Evolutionary conservation across 2,329 filamentous ascomycete genomes (phyloP).

Genomic region (Dichotomopilus funicola): DNA sequence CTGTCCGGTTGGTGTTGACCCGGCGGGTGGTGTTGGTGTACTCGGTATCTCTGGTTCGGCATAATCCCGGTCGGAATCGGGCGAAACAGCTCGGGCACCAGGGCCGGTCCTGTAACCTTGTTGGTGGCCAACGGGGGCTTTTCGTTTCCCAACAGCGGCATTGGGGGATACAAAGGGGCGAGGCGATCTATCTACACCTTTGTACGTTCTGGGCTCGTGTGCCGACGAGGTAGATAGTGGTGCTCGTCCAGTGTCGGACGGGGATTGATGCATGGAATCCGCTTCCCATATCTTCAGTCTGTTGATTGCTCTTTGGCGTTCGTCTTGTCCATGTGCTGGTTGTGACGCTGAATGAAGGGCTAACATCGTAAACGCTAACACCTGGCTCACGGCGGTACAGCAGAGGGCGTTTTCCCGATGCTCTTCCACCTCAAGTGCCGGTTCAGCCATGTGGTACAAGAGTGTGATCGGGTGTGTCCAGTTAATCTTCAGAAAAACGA

Average conservation of each 20-base stretch:
- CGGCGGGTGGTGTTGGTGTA: slow-evolving; percentile 5
- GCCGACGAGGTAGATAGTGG: slow-evolving; percentile 12
- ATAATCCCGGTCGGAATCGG: slow-evolving; percentile 1
- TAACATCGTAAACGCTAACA: slow-evolving; percentile 28
- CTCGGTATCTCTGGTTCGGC: neutral
- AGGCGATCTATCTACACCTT: slow-evolving; percentile 16
- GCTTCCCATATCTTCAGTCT: neutral
- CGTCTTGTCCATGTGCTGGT: neutral
- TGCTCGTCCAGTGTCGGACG: neutral
- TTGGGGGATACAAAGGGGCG: slow-evolving; percentile 1
- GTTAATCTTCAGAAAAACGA: slow-evolving; percentile 36
- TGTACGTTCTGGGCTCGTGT: slow-evolving; percentile 18
- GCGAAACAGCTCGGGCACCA: neutral
- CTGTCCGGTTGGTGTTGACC: neutral
- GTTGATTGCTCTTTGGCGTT: neutral
- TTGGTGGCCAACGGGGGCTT: neutral
- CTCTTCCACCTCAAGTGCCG: slow-evolving; percentile 21
- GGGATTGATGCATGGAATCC: slow-evolving; percentile 6
- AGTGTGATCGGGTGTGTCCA: slow-evolving; percentile 22
- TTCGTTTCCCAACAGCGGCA: neutral
- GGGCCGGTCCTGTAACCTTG: neutral
- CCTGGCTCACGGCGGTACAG: slow-evolving; percentile 27
- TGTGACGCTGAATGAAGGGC: slow-evolving; percentile 19
- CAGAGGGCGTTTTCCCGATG: slow-evolving; percentile 18
- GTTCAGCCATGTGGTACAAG: slow-evolving; percentile 29